A percentile compares a stretch with the other conserved stretches of the same genome.
phyloP scores from a whole-genome alignment of 169 alveolate genomes.

The Plasmodium sp. region DNA sequence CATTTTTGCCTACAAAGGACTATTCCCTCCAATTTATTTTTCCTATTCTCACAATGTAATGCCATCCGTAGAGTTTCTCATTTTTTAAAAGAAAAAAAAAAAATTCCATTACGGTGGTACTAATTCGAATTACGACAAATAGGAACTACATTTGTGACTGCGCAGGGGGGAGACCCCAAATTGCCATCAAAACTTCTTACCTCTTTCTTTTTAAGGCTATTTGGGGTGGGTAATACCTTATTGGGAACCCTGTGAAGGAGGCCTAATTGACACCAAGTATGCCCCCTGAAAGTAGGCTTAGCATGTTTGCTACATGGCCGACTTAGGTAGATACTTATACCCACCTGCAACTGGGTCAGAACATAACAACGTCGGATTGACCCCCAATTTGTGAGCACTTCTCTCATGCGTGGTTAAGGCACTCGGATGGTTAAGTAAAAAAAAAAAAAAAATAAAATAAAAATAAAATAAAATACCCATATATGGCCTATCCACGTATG shows the following conservation, averaged over 20 bases:
- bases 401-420: not conserved
- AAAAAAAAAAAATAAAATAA: not conserved
- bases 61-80: not conserved
- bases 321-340: not conserved
- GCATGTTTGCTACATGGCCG: not conserved
- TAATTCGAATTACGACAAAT: not conserved
- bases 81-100: too few species aligned
- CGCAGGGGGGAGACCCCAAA: not conserved
- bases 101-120: not conserved
- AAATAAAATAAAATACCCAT: not conserved
- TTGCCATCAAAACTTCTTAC: not conserved
- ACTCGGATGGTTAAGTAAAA: not conserved
- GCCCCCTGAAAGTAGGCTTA: not conserved
- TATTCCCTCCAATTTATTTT: not conserved
- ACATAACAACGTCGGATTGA: not conserved
- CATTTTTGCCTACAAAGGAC: not conserved
- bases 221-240: not conserved
- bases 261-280: not conserved
- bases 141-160: not conserved
- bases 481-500: not conserved
- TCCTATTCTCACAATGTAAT: not conserved
- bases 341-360: not conserved
- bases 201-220: not conserved
- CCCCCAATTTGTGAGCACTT: not conserved
- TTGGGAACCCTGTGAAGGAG: not conserved